Conservation (phyloP, 768 basidiomycete genomes). For the Pleurotus salmoneostramineus region DNA sequence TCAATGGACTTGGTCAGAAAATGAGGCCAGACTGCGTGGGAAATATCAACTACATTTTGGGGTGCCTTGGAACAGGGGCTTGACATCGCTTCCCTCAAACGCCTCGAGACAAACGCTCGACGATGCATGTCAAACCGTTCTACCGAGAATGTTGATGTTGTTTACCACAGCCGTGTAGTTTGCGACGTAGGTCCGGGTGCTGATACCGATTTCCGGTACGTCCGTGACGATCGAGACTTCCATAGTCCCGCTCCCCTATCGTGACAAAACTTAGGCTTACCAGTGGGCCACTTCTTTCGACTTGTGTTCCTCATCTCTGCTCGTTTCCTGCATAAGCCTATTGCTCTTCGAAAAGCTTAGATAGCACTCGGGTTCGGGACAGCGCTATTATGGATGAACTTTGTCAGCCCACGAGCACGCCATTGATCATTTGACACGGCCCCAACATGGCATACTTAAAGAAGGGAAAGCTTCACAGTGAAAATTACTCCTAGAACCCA, state of each 20-base stretch:
- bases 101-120: background rate
- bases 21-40: conserved; percentile 1
- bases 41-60: background rate
- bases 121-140: too few species aligned
- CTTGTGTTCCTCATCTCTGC: too few species aligned
- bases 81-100: background rate
- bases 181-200: too few species aligned
- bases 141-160: too few species aligned
- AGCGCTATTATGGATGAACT: background rate
- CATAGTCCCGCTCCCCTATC: too few species aligned
- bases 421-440: background rate
- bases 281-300: too few species aligned
- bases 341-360: background rate
- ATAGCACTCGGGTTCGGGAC: background rate
- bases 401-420: background rate
- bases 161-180: too few species aligned
- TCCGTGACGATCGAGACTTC: too few species aligned
- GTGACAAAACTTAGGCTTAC: too few species aligned
- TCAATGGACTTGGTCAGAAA: conserved; percentile 1
- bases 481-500: background rate
- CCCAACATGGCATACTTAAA: background rate
- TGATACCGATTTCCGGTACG: too few species aligned
- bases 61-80: background rate
- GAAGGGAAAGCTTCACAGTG: background rate
- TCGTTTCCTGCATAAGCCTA: background rate